These are phyloP conservation scores for Pholiota molesta DNA, from an alignment of 768 basidiomycete species.

Conservation along the genomic window DNA sequence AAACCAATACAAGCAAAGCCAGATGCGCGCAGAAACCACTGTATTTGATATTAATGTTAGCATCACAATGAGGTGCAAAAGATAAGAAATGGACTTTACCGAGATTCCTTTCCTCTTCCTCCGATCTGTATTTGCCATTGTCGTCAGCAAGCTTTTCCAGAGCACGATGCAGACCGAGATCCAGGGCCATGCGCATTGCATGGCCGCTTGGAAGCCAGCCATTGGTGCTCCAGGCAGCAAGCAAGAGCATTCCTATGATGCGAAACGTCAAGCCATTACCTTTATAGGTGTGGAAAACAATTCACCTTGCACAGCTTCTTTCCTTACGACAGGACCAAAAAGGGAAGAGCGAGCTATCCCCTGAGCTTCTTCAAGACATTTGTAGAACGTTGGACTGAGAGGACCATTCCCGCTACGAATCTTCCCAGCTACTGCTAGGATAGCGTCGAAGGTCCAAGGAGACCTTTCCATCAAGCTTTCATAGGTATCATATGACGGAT, in stretches of 20 bases:
- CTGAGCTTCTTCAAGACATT: constrained; percentile 92
- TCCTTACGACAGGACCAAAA: constrained; percentile 91
- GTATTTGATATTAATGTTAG: constrained; percentile 15
- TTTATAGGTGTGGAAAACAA: constrained; percentile 20
- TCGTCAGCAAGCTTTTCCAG: constrained; percentile 88
- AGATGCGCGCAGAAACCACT: constrained; percentile 93
- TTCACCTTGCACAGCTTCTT: constrained; percentile 92
- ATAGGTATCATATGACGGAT: constrained; percentile 91
- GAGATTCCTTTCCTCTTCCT: constrained; percentile 87
- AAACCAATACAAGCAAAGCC: constrained; percentile 95
- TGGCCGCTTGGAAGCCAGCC: constrained; percentile 96
- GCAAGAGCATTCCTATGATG: constrained; percentile 77
- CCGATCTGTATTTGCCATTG: constrained; percentile 62
- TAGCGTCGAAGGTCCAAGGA: constrained; percentile 94
- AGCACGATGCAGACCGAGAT: constrained; percentile 91
- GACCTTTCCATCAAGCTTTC: constrained; percentile 90
- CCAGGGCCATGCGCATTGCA: constrained; percentile 94
- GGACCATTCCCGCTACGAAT: constrained; percentile 90
- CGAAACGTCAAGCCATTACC: constrained; percentile 19
- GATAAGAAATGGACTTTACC: constrained; percentile 45
- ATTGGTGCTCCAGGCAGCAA: constrained; percentile 93
- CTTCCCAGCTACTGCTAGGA: constrained; percentile 90
- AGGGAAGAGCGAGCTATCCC: constrained; percentile 93
- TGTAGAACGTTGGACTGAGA: constrained; percentile 84
- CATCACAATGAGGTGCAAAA: constrained; percentile 6